Evolutionary conservation across 495 filamentous ascomycete species (phyloP).

Genomic region (Aspergillus incahuasiensis): DNA sequence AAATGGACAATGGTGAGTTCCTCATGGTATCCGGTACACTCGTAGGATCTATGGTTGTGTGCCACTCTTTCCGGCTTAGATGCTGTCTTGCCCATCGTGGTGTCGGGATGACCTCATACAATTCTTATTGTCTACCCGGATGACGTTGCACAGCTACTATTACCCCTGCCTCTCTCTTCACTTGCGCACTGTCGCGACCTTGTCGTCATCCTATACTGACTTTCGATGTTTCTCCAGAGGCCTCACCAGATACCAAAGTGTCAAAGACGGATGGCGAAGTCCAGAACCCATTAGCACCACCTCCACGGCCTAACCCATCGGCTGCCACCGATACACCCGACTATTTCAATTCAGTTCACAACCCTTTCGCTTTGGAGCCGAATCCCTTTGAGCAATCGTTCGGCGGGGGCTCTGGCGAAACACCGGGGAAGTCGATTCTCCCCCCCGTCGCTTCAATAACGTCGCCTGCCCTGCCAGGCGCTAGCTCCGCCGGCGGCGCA

Average conservation of each 20-base stretch:
- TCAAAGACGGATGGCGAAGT: conserved; percentile 35
- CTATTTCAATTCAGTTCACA: conserved; percentile 67
- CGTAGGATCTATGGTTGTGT: conserved; percentile 29
- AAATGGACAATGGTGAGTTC: conserved; percentile 39
- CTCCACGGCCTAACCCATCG: conserved; percentile 65
- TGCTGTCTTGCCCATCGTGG: conserved; percentile 26
- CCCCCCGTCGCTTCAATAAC: conserved; percentile 89
- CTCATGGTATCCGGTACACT: conserved; percentile 4
- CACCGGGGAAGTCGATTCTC: conserved; percentile 83
- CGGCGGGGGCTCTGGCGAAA: conserved; percentile 63
- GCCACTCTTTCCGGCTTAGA: conserved; percentile 26
- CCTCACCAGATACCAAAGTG: conserved; percentile 40
- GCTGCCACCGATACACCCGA: conserved; percentile 59
- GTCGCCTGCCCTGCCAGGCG: conserved; percentile 78
- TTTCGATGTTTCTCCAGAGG: conserved; percentile 29
- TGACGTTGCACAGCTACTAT: conserved; percentile 20
- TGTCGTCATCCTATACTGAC: conserved; percentile 24
- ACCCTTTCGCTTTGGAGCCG: conserved; percentile 72
- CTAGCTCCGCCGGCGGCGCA: conserved; percentile 52
- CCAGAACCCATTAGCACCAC: conserved; percentile 64
- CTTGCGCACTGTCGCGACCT: conserved; percentile 6
- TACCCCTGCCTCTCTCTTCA: conserved; percentile 13
- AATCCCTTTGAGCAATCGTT: conserved; percentile 98
- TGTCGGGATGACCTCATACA: conserved; percentile 46
- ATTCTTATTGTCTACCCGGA: conserved; percentile 20